phyloP scores from a whole-genome alignment of 2,329 filamentous ascomycete species.

The Aspergillus transmontanensis region DNA sequence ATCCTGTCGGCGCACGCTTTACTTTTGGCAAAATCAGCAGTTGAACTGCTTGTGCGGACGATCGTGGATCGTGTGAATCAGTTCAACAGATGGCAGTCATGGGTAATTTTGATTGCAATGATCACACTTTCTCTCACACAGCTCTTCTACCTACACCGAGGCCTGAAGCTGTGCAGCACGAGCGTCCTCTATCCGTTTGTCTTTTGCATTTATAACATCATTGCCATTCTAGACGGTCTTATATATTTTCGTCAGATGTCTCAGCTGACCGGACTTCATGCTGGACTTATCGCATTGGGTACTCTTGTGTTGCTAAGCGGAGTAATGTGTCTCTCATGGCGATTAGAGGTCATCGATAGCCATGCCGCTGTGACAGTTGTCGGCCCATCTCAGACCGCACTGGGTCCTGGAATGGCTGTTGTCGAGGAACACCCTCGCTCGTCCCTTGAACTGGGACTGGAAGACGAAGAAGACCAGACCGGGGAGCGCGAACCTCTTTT shows the following conservation, averaged over 20 bases:
- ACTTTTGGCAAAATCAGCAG: conserved; percentile 91
- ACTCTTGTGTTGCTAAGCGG: conserved; percentile 83
- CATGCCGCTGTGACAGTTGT: conserved; percentile 37
- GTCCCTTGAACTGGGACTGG: conserved; percentile 26
- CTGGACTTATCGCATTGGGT: conserved; percentile 73
- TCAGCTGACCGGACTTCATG: conserved; percentile 73
- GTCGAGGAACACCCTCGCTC: conserved; percentile 58
- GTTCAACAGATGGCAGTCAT: conserved; percentile 93
- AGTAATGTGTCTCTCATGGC: conserved; percentile 90
- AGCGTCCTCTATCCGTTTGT: conserved; percentile 95
- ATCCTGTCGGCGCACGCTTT: conserved; percentile 92
- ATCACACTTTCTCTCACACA: conserved; percentile 82
- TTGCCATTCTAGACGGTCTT: conserved; percentile 93
- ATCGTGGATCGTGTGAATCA: conserved; percentile 85
- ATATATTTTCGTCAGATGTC: conserved; percentile 95
- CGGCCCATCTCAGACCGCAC: conserved; percentile 65
- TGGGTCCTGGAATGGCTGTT: conserved; percentile 81
- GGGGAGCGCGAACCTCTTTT: conserved; percentile 45
- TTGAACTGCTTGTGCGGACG: conserved; percentile 88
- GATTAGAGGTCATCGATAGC: conserved; percentile 68
- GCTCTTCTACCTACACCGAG: conserved; percentile 91
- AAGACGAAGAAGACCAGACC: conserved; percentile 45
- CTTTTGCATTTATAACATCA: conserved; percentile 99
- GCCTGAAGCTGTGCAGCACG: conserved; percentile 91
- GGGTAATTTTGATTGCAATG: conserved; percentile 83